These are phyloP conservation scores for Amanita pseudoporphyria DNA, from an alignment of 768 basidiomycete genomes.

Conservation along the genomic window DNA sequence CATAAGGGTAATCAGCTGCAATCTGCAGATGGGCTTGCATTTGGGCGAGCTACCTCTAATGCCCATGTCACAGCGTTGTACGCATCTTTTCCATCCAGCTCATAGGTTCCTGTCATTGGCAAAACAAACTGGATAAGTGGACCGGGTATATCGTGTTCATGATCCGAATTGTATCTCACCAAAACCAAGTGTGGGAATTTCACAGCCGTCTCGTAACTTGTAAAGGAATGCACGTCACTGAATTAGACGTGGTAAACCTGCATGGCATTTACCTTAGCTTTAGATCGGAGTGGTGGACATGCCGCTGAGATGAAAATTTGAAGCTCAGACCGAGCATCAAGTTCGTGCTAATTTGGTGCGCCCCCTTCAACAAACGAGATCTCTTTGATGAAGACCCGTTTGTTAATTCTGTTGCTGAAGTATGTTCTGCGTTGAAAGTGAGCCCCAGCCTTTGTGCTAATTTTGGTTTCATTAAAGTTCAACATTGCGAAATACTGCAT, in stretches of 20 bases:
- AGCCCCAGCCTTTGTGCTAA: no score
- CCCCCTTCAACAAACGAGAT: no score
- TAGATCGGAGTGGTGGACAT: background rate
- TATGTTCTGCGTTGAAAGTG: no score
- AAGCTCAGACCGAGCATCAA: background rate
- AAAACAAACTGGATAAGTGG: no score
- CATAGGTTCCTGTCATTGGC: constrained; percentile 39
- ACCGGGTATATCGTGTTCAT: background rate
- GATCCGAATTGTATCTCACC: background rate
- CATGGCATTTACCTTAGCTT: constrained; percentile 5
- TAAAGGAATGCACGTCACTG: background rate
- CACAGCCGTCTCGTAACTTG: background rate
- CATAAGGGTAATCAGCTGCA: constrained; percentile 8
- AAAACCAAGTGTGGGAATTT: background rate
- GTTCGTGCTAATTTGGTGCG: no score
- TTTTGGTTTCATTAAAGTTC: no score
- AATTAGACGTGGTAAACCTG: background rate
- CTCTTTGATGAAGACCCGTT: no score
- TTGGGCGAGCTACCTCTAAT: constrained; percentile 36
- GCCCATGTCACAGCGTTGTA: constrained; percentile 51
- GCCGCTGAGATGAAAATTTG: background rate
- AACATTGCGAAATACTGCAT: no score
- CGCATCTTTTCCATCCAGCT: constrained; percentile 47
- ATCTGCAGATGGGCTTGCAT: constrained; percentile 6
- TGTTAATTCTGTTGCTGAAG: no score